These are phyloP conservation scores for Stemphylium beticola DNA, from an alignment of 2,329 filamentous ascomycete genomes.

Conservation along the genomic window DNA sequence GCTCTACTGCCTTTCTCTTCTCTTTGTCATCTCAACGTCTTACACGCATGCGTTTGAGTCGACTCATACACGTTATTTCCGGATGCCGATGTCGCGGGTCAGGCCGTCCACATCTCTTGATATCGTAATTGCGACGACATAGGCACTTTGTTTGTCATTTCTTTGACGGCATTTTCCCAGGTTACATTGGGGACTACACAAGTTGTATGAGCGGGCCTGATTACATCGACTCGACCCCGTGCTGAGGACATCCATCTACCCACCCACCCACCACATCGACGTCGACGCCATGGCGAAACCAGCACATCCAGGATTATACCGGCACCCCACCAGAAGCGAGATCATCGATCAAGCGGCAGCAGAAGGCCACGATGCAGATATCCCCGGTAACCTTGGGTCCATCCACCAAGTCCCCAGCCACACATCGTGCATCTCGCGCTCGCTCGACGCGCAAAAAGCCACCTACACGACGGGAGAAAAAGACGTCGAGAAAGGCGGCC, in stretches of 20 bases:
- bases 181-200: too few species aligned
- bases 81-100: too few species aligned
- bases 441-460: constrained; percentile 19
- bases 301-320: constrained; percentile 16
- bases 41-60: too few species aligned
- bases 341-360: constrained; percentile 44
- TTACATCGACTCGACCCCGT: neutral
- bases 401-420: constrained; percentile 25
- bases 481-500: constrained; percentile 41
- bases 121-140: too few species aligned
- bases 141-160: too few species aligned
- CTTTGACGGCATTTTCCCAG: too few species aligned
- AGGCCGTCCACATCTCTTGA: too few species aligned
- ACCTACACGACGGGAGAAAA: constrained; percentile 16
- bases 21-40: too few species aligned
- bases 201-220: neutral
- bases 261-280: too few species aligned
- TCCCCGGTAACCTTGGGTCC: constrained; percentile 43
- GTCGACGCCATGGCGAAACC: constrained; percentile 16
- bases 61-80: too few species aligned
- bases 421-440: constrained; percentile 10
- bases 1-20: neutral
- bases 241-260: neutral
- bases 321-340: constrained; percentile 39
- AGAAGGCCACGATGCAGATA: constrained; percentile 51